phyloP scores from a whole-genome alignment of 768 basidiomycete species.

The Sistotremastrum suecicum region DNA sequence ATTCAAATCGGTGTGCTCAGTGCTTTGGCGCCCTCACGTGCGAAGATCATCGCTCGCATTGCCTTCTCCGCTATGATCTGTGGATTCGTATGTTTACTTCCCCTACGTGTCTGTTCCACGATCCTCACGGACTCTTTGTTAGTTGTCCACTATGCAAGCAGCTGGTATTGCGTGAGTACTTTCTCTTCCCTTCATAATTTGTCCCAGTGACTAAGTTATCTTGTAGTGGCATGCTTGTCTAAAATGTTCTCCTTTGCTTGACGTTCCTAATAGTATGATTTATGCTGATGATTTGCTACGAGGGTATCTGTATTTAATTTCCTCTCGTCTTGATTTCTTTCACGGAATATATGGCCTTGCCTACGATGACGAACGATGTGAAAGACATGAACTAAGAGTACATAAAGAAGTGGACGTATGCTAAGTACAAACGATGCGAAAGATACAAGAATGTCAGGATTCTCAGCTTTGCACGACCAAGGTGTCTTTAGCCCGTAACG shows the following conservation, averaged over 20 bases:
- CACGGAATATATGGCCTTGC: too few relatives aligned
- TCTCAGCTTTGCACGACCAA: too few relatives aligned
- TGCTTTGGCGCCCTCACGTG: slow-evolving; percentile 54
- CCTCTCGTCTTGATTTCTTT: too few relatives aligned
- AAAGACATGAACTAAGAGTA: too few relatives aligned
- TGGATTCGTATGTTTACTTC: slow-evolving; percentile 36
- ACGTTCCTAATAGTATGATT: too few relatives aligned
- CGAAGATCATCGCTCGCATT: slow-evolving; percentile 54
- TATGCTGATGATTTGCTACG: too few relatives aligned
- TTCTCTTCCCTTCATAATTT: background rate
- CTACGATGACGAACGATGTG: too few relatives aligned
- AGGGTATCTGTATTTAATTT: too few relatives aligned
- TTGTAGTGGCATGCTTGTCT: slow-evolving; percentile 19
- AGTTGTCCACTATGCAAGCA: slow-evolving; percentile 33
- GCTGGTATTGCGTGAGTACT: slow-evolving; percentile 41
- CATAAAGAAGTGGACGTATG: too few relatives aligned
- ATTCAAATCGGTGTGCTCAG: slow-evolving; percentile 72
- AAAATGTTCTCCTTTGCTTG: background rate
- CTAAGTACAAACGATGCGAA: too few relatives aligned
- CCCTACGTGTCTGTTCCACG: background rate
- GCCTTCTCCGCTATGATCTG: slow-evolving; percentile 59
- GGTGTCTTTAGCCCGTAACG: too few relatives aligned
- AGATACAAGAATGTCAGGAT: too few relatives aligned
- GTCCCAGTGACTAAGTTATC: background rate
- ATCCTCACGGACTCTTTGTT: slow-evolving; percentile 1